Evolutionary conservation across 164 flowering plant genomes (phyloP).

Genomic region (Litsea cubeba): DNA sequence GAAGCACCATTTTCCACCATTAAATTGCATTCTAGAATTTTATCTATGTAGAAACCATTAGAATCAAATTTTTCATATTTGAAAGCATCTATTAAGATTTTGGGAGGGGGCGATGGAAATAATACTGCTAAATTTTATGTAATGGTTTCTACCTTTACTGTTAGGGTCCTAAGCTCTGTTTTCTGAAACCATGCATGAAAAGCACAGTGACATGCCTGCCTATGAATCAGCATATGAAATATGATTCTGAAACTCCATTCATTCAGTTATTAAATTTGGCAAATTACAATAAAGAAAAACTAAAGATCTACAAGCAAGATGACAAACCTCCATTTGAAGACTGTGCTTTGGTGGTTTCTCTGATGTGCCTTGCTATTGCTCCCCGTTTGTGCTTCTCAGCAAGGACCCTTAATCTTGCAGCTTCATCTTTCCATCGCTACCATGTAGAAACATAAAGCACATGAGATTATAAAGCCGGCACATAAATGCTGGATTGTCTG

Average conservation of each 20-base stretch:
- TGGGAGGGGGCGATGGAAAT: too few relatives aligned
- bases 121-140: too few relatives aligned
- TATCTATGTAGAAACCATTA: too few relatives aligned
- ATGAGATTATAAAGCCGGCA: background rate
- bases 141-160: too few relatives aligned
- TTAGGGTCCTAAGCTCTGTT: too few relatives aligned
- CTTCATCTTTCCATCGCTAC: conserved; percentile 56
- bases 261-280: background rate
- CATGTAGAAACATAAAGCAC: background rate
- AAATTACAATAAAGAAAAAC: background rate
- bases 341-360: conserved; percentile 27
- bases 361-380: conserved; percentile 45
- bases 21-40: too few relatives aligned
- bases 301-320: background rate
- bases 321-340: conserved; percentile 25
- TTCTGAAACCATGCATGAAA: too few relatives aligned
- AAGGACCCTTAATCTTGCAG: conserved; percentile 41
- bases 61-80: too few relatives aligned
- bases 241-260: background rate
- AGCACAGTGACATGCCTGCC: background rate
- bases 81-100: too few relatives aligned
- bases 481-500: background rate
- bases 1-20: too few relatives aligned
- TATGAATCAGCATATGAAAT: background rate
- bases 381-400: conserved; percentile 62